A percentile compares a stretch with the other conserved stretches of the same genome.
Conservation (phyloP, 768 basidiomycete species). For the Mycena vitilis region DNA sequence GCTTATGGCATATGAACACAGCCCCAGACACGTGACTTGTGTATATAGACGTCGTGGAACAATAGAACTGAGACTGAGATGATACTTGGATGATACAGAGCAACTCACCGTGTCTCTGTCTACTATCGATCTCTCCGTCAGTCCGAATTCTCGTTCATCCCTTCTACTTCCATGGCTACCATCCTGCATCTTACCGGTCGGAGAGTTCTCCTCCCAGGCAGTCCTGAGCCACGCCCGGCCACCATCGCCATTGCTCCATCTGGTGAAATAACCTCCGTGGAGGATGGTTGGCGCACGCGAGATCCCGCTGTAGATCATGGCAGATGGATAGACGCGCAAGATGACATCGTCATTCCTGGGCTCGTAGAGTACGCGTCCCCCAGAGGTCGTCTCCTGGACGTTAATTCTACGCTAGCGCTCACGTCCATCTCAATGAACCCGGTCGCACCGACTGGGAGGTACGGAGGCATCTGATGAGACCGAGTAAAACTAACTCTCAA, state of each 20-base stretch:
- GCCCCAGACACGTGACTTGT: no score
- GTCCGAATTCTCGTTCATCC: background rate
- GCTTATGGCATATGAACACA: no score
- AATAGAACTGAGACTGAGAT: no score
- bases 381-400: slow-evolving; percentile 6
- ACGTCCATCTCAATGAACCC: slow-evolving; percentile 95
- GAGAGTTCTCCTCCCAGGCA: slow-evolving; percentile 69
- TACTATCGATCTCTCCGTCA: background rate
- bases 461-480: background rate
- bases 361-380: slow-evolving; percentile 75
- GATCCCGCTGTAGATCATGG: slow-evolving; percentile 45
- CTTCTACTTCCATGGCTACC: slow-evolving; percentile 17
- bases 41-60: no score
- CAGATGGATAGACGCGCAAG: slow-evolving; percentile 66
- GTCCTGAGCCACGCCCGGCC: slow-evolving; percentile 64
- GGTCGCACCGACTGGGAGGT: slow-evolving; percentile 91
- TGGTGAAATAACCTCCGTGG: slow-evolving; percentile 71
- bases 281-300: slow-evolving; percentile 45
- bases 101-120: background rate
- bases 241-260: slow-evolving; percentile 72
- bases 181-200: slow-evolving; percentile 59
- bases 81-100: no score
- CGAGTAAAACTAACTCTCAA: background rate
- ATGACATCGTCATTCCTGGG: slow-evolving; percentile 77
- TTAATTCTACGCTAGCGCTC: slow-evolving; percentile 63